These are phyloP conservation scores for Zarea fungicola DNA, from an alignment of 2,329 filamentous ascomycete genomes.

Conservation along the genomic window DNA sequence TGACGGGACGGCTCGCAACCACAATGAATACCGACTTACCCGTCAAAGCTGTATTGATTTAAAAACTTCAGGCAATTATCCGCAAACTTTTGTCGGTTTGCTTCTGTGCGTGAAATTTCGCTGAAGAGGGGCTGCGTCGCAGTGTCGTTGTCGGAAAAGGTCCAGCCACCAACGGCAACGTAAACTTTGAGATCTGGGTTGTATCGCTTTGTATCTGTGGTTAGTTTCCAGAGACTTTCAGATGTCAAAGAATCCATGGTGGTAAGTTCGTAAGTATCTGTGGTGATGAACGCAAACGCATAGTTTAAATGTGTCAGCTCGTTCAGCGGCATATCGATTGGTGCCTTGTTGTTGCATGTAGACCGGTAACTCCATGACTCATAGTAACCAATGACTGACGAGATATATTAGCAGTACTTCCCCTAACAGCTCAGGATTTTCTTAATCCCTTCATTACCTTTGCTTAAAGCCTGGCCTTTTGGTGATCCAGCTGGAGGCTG, in stretches of 20 bases:
- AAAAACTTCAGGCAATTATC: too few relatives aligned
- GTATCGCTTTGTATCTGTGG: slow-evolving; percentile 16
- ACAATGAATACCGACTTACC: too few relatives aligned
- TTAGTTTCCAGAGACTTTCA: too few relatives aligned
- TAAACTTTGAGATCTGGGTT: slow-evolving; percentile 24
- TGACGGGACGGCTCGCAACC: too few relatives aligned
- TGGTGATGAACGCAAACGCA: slow-evolving; percentile 21
- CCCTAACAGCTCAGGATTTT: too few relatives aligned
- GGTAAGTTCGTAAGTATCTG: slow-evolving; percentile 19
- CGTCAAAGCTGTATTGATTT: too few relatives aligned
- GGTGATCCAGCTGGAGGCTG: too few relatives aligned
- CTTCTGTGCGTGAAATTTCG: slow-evolving; percentile 23
- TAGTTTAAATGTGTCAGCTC: slow-evolving; percentile 21
- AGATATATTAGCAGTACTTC: too few relatives aligned
- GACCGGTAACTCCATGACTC: slow-evolving; percentile 12
- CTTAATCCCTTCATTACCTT: too few relatives aligned
- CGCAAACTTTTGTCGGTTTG: slow-evolving; percentile 30
- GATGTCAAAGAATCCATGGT: too few relatives aligned
- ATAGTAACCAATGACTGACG: too few relatives aligned
- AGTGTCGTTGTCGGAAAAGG: slow-evolving; percentile 25
- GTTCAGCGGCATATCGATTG: slow-evolving; percentile 14
- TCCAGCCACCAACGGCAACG: slow-evolving; percentile 32
- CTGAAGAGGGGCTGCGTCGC: slow-evolving; percentile 22
- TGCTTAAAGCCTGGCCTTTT: too few relatives aligned
- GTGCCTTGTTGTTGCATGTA: slow-evolving; percentile 2